A percentile compares a stretch with the other conserved stretches of the same genome.
Conservation (phyloP, 2,329 filamentous ascomycete genomes). For the Verticillium dahliae region DNA sequence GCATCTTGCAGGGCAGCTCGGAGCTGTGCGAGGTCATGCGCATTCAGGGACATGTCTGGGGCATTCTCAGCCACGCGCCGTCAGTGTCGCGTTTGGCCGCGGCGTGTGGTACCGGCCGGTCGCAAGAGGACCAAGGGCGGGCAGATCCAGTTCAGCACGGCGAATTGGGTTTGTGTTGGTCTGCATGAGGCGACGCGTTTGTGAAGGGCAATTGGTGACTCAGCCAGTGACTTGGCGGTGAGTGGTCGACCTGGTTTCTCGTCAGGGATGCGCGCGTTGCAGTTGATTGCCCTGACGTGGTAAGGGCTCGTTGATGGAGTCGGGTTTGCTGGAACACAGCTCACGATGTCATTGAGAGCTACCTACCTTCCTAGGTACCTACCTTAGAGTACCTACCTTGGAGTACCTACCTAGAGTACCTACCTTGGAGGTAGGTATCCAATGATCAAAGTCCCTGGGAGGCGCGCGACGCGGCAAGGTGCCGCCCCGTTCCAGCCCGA, state of each 20-base stretch:
- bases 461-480: background rate
- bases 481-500: background rate
- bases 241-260: background rate
- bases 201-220: background rate
- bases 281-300: background rate
- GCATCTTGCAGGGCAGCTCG: slow-evolving; percentile 75
- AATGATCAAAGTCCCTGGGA: background rate
- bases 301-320: background rate
- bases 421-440: background rate
- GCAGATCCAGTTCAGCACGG: background rate
- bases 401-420: no score
- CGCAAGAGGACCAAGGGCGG: background rate
- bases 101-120: background rate
- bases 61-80: slow-evolving; percentile 4
- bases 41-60: slow-evolving; percentile 43
- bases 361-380: no score
- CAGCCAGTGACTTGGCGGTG: background rate
- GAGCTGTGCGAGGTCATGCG: slow-evolving; percentile 56
- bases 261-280: background rate
- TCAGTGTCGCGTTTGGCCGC: background rate
- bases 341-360: background rate
- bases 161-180: background rate
- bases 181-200: background rate
- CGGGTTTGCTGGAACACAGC: background rate
- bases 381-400: no score